These are phyloP conservation scores for Phaeosphaeriaceae sp. DNA, from an alignment of 2,329 filamentous ascomycete genomes.

Conservation along the genomic window DNA sequence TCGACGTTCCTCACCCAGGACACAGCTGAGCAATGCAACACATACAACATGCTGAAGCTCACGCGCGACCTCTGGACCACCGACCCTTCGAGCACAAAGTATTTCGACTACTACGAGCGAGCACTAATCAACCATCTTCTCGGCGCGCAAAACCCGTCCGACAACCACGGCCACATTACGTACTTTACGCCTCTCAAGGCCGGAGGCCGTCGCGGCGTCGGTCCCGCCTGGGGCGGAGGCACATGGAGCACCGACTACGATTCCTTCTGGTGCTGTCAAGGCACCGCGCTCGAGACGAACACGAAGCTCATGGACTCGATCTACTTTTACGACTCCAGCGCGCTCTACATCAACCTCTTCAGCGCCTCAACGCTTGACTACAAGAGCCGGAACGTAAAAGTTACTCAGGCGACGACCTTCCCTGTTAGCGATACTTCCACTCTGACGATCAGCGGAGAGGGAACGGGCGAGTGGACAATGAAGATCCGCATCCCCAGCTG, in stretches of 20 bases:
- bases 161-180: constrained; percentile 58
- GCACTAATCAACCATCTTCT: constrained; percentile 60
- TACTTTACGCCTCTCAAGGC: constrained; percentile 62
- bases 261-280: constrained; percentile 63
- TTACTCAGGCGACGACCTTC: constrained; percentile 55
- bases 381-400: constrained; percentile 48
- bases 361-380: constrained; percentile 56
- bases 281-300: constrained; percentile 60
- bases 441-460: constrained; percentile 44
- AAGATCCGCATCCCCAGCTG: constrained; percentile 58
- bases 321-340: constrained; percentile 55
- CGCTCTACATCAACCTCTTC: constrained; percentile 60
- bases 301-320: constrained; percentile 63
- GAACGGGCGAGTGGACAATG: constrained; percentile 44
- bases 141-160: constrained; percentile 56
- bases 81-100: constrained; percentile 50
- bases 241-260: constrained; percentile 63
- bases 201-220: constrained; percentile 57
- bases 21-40: constrained; percentile 62
- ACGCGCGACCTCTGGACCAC: constrained; percentile 60
- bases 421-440: constrained; percentile 52
- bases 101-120: constrained; percentile 63
- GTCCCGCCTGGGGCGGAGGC: constrained; percentile 60
- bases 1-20: constrained; percentile 53
- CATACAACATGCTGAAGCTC: constrained; percentile 65